Base-by-base conservation (phyloP, 306 rosid genomes). In the Fragaria nilgerrensis region DNA sequence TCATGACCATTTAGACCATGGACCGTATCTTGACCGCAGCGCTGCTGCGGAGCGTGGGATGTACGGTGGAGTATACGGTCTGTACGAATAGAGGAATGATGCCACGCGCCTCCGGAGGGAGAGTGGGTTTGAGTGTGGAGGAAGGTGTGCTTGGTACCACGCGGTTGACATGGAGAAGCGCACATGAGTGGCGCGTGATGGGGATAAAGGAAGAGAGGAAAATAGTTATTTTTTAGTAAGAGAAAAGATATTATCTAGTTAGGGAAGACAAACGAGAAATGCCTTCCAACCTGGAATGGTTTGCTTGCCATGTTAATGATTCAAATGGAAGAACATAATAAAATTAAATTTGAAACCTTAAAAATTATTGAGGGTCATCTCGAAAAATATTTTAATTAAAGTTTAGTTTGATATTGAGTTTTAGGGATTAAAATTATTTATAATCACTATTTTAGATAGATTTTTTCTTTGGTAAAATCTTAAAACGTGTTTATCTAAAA, bases 101-200 rank as follows among this genome's bases (percentile, higher is more conserved):
- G 41, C 41, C 0, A 65, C 73, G 75, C 61, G 50, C 75, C 7
- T 43, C 44, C 20, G 0, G 0, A 19, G 12, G 22, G 17, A 36
- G 74, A 27, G 74, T 61, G 68, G 73, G 41, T 5, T 72, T 74
- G 76, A 50, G 9, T 50, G 17, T 17, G 3, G 22, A 5, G 10
- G 56, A 17, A 50, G 22, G 66, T 45, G 74, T 55, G 22, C 7
- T 11, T 32, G 39, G 43, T 47, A 34, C 68, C 76, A 78, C 82
- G 85, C 81, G n/a, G n/a, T 8, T 77, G 17, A 16, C 81, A 72
- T 72, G 22, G 72, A 56, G 65, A 77, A 58, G 15, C 53, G 75
- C 77, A 25, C 58, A 17, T 37, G 32, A n/a, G 68, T 72, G 83
- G 87, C 83, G 88, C 84, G 84, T 84, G 86, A 49, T 48, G 13